phyloP scores from a whole-genome alignment of 805 yeast species.

The Metschnikowia koreensis region DNA sequence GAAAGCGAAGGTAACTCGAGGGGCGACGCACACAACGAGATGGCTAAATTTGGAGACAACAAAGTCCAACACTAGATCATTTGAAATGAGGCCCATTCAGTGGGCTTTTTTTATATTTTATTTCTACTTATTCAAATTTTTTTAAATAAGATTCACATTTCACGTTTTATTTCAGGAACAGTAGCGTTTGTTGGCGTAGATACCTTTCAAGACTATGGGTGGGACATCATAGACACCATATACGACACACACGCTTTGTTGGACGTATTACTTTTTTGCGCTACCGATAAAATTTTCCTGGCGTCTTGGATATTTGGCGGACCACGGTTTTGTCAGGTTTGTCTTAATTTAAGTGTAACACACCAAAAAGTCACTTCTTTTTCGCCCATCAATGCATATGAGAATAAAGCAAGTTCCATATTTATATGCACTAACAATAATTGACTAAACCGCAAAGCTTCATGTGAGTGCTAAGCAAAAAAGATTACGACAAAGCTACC shows the following conservation, averaged over 20 bases:
- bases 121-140: not conserved
- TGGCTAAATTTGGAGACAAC: slow-evolving; percentile 26
- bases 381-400: too few relatives aligned
- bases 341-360: too few relatives aligned
- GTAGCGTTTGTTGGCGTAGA: not conserved
- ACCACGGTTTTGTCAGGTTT: too few relatives aligned
- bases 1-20: slow-evolving; percentile 21
- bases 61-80: slow-evolving; percentile 27
- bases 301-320: too few relatives aligned
- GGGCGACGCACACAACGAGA: slow-evolving; percentile 5
- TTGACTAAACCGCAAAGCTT: not conserved
- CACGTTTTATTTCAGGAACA: not conserved
- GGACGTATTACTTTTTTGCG: too few relatives aligned
- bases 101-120: too few relatives aligned
- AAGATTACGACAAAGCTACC: slow-evolving; percentile 43
- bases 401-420: too few relatives aligned
- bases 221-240: too few relatives aligned
- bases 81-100: not conserved
- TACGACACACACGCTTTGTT: too few relatives aligned
- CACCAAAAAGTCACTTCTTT: too few relatives aligned
- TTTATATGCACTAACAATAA: too few relatives aligned
- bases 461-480: not conserved
- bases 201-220: not conserved
- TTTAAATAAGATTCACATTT: not conserved
- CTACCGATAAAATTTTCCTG: too few relatives aligned